Conservation (phyloP, 164 flowering plant genomes). For the Annona cherimola region DNA sequence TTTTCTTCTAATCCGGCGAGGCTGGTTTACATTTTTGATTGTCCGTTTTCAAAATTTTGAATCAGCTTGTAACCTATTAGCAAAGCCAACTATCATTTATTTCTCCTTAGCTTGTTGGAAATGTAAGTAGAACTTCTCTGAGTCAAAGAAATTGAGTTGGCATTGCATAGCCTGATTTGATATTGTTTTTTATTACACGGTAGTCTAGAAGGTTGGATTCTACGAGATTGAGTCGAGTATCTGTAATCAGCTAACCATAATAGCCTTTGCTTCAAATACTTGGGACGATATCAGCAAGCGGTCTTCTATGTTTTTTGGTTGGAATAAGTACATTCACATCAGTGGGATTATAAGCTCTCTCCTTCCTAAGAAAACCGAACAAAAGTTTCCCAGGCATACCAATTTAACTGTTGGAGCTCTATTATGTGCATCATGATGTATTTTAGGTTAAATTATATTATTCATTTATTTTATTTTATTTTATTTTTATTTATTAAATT, state of each 20-base stretch:
- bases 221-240: background rate
- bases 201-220: background rate
- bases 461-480: too few species aligned
- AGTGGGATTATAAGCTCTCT: too few species aligned
- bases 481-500: too few species aligned
- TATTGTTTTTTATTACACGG: background rate
- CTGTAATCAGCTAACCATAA: background rate
- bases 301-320: background rate
- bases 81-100: slow-evolving; percentile 7
- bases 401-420: too few species aligned
- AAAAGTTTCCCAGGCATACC: too few species aligned
- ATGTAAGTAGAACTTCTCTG: slow-evolving; percentile 7
- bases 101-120: slow-evolving; percentile 6
- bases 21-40: background rate
- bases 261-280: background rate
- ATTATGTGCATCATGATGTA: too few species aligned
- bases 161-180: background rate
- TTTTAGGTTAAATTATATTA: too few species aligned
- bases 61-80: slow-evolving; percentile 7
- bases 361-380: too few species aligned
- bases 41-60: background rate
- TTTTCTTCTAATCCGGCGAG: background rate
- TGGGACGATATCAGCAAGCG: background rate
- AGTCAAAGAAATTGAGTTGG: background rate
- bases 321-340: background rate